Evolutionary conservation across 345 rosid genomes (phyloP), one percentile per base, ranked within the genome.

Genomic region (Eucalyptus globulus): DNA sequence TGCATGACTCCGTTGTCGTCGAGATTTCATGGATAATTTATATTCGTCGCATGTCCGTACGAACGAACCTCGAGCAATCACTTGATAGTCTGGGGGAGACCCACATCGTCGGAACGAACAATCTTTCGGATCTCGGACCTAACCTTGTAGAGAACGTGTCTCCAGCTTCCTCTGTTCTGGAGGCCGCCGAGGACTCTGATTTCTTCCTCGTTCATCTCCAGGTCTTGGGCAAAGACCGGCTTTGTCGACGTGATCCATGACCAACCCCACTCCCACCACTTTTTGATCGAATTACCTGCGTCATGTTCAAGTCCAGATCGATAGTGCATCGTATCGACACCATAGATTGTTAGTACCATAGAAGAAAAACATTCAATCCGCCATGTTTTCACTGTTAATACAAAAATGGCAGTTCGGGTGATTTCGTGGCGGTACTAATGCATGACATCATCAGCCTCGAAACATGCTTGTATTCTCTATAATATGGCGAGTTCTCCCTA

Each of bases 201-300:
- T 90, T 95, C 98, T 47, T 95, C 98, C 90, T 94, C 96, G 89
- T 94, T 95, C 93, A 95, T 93, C 90, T 97, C 98, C 44, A 96
- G 98, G 93, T 97, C 99, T 87, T 93, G 88, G 1, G 95, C 97
- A 69, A 97, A 94, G 5, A 90, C 34, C 2, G 96, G 97, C 88
- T 95, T 97, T 87, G 92, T 94, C 7, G 97, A 95, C 12, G 95
- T 91, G 91, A 97, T 92, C 98, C 98, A 96, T 14, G 96, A 91
- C 94, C 97, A 94, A 22, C 97, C 92, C 97, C 95, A 94, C 80
- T 94, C 94, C 98, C 98, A 96, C 97, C 98, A 97, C 87, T 93
- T 93, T 88, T 93, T 92, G 40, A 95, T 90, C 56, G 97, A 96
- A 87, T 87, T 94, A 2, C 96, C 95, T 2, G 95, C 94, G 76